Evolutionary conservation across 2,329 filamentous ascomycete species (phyloP), one percentile per base, ranked within the genome.

Genomic region (Clarireedia sp.): DNA sequence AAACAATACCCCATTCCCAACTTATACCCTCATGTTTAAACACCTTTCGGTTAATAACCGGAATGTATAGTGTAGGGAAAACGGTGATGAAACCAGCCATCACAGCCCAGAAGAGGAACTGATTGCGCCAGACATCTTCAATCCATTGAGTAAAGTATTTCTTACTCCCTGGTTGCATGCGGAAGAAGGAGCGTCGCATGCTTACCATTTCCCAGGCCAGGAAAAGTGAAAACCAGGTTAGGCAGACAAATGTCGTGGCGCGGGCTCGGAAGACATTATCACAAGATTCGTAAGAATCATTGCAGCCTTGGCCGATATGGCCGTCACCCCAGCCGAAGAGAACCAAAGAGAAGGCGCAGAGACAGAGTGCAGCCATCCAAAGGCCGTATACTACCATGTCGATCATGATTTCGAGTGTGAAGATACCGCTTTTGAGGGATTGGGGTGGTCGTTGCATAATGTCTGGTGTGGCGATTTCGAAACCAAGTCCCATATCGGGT

Each of bases 401-500:
- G 60, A 86, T 72, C 48, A 91, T 78, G 62, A 94, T 80, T 72
- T 94, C 86, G 67, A 78, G 78, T 14, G 87, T 90, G 70, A 94
- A 94, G 48, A 92, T 83, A 60, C 87, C 87, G 58, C 73, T 72
- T 70, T 81, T 80, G 55, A 65, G 63, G 70, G 85, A 79, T 60
- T 92, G 88, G 0, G 90, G 90, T 7, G 89, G 88, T 51, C 89
- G 85, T 17, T 55, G 74, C 81, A 95, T 89, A 59, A 95, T 85
- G 66, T 92, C 87, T 2, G 81, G 78, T 0, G 85, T 81, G 0
- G 89, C 88, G 45, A 78, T 74, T 70, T 95, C 90, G 62, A 90
- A 86, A 19, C 90, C 89, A 1, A 96, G 80, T 44, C 90, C 90
- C 74, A 96, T 94, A 57, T 91, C 90, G 1, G 90, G 90, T 69